Base-by-base conservation (phyloP, 1,284 basidiomycete species). In the Meripilus lineatus region DNA sequence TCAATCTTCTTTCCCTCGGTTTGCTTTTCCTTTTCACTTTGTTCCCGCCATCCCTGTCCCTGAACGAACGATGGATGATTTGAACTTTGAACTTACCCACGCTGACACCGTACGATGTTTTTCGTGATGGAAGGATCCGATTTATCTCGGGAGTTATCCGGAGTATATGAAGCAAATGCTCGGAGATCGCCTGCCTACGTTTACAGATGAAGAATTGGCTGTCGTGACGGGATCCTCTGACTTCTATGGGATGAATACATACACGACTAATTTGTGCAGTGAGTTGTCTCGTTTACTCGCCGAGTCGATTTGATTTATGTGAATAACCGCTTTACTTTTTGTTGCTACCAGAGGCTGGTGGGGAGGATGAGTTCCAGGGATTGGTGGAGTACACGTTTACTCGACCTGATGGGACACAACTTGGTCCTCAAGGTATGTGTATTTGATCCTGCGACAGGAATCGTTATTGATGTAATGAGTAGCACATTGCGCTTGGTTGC, bases 61-160 rank as follows among this genome's bases (percentile, higher is more conserved):
- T 34, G 33, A 32, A 20, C 24, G 20, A 14, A 24, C 14, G 32
- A 39, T 20, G 20, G 20, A n/a, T n/a, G n/a, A n/a, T n/a, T n/a
- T n/a, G n/a, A n/a, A n/a, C n/a, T n/a, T n/a, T n/a, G n/a, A n/a
- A n/a, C n/a, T n/a, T n/a, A n/a, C n/a, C n/a, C n/a, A n/a, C n/a
- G n/a, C 33, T 28, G 42, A 40, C 37, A 32, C 38, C 46, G 44
- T 47, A 49, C 24, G 26, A 45, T 45, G 35, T 30, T 32, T 32
- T 23, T 54, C 18, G 58, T 52, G 50, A 58, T 58, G 50, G 55
- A 60, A 70, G 74, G 83, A 87, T 58, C 84, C 84, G 8, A 79
- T 87, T 49, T 86, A 85, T 62, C 78, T 82, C 52, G 86, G 86
- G 13, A 62, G 75, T 49, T 88, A 88, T 64, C 85, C 86, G 18